These are phyloP conservation scores for Solanum sparsipilum DNA, from an alignment of 257 asterid species.

Conservation along the genomic window DNA sequence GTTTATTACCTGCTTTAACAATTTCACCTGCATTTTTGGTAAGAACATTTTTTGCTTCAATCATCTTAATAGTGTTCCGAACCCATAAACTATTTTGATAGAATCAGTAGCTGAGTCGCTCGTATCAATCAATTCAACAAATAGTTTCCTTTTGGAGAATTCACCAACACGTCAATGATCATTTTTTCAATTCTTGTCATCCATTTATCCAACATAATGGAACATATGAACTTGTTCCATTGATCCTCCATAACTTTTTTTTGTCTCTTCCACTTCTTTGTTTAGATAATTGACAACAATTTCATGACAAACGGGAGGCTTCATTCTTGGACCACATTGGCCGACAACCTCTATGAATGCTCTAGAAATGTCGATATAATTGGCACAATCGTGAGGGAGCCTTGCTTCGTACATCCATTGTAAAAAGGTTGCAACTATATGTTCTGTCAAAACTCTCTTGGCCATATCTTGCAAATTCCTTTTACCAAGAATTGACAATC, in stretches of 20 bases:
- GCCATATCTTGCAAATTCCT: not conserved
- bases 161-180: not conserved
- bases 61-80: not conserved
- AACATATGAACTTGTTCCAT: too few relatives aligned
- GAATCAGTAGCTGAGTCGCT: not conserved
- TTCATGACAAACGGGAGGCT: too few relatives aligned
- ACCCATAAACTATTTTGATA: not conserved
- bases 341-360: not conserved
- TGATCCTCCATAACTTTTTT: too few relatives aligned
- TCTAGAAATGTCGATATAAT: too few relatives aligned
- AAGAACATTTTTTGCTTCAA: not conserved
- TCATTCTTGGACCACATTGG: not conserved
- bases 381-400: too few relatives aligned
- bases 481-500: not conserved
- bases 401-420: too few relatives aligned
- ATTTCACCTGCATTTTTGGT: too few relatives aligned
- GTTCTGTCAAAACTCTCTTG: not conserved
- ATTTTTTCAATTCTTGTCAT: not conserved
- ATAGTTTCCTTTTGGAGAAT: not conserved
- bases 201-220: too few relatives aligned
- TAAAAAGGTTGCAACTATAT: too few relatives aligned
- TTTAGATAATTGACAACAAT: too few relatives aligned
- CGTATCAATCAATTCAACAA: not conserved
- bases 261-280: too few relatives aligned
- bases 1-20: not conserved